A percentile compares a stretch with the other conserved stretches of the same genome.
Conservation (phyloP, 2,329 filamentous ascomycete species). For the Pezicula radicicola region DNA sequence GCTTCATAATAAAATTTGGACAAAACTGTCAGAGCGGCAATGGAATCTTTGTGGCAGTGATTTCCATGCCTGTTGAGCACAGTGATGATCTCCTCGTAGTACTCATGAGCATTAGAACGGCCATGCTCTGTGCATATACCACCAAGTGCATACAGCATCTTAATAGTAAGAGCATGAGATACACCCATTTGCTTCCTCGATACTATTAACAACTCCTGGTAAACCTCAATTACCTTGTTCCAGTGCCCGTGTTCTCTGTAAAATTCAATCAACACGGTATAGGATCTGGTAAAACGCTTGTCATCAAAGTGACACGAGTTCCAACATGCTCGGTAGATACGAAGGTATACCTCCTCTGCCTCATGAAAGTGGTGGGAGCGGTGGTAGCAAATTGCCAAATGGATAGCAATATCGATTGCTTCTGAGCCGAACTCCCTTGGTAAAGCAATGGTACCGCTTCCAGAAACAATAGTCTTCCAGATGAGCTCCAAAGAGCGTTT, state of each 20-base stretch:
- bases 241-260: constrained; percentile 16
- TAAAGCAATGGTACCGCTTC: constrained; percentile 5
- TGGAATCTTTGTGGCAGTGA: constrained; percentile 32
- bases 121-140: constrained; percentile 17
- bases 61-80: constrained; percentile 29
- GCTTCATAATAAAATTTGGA: constrained; percentile 42
- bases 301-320: constrained; percentile 18
- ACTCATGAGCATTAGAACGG: constrained; percentile 15
- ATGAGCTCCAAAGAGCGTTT: constrained; percentile 4
- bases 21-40: constrained; percentile 37
- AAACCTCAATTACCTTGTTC: constrained; percentile 16
- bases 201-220: constrained; percentile 14
- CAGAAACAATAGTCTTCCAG: constrained; percentile 3
- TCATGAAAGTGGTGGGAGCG: constrained; percentile 18
- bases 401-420: constrained; percentile 7
- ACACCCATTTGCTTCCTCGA: constrained; percentile 11
- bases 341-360: constrained; percentile 15
- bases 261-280: constrained; percentile 13
- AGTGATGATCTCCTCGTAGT: constrained; percentile 20
- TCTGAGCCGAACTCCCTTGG: constrained; percentile 5
- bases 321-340: constrained; percentile 17
- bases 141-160: neutral
- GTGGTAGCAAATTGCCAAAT: constrained; percentile 5
- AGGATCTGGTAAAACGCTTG: constrained; percentile 15
- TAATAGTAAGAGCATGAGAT: neutral